Percentiles rank a stretch among this genome's conserved stretches.
These are phyloP conservation scores for Fusarium nanum DNA, from an alignment of 2,329 filamentous ascomycete species.

Conservation along the genomic window DNA sequence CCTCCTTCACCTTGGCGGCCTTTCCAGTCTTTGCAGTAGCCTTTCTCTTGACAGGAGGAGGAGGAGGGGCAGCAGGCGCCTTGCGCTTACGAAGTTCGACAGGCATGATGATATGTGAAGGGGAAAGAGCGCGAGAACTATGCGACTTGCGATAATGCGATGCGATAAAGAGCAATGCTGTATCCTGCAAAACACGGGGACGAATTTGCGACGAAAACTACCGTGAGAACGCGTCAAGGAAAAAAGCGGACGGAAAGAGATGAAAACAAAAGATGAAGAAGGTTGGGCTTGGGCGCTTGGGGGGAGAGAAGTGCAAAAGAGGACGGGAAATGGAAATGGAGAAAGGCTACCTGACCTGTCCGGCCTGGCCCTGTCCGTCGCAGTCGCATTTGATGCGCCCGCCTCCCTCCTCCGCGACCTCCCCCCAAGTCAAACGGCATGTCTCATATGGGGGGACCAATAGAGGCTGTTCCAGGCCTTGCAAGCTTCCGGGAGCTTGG, in stretches of 20 bases:
- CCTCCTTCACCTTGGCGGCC: constrained; percentile 48
- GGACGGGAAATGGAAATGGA: constrained; percentile 16
- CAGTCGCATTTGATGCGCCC: constrained; percentile 43
- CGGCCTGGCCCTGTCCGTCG: constrained; percentile 41
- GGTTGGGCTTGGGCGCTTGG: constrained; percentile 44
- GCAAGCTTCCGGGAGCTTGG: constrained; percentile 50
- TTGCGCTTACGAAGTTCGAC: constrained; percentile 72
- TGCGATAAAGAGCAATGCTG: constrained; percentile 26
- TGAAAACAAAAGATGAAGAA: constrained; percentile 38
- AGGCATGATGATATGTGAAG: constrained; percentile 58
- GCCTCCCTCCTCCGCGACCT: constrained; percentile 3
- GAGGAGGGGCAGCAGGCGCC: constrained; percentile 61
- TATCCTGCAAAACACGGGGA: constrained; percentile 12
- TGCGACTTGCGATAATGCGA: constrained; percentile 26
- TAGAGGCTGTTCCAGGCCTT: constrained; percentile 30
- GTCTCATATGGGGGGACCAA: constrained; percentile 42
- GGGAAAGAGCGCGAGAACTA: constrained; percentile 6
- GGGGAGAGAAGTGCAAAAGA: constrained; percentile 17
- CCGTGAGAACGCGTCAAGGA: constrained; percentile 25
- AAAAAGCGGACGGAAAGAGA: constrained; percentile 23
- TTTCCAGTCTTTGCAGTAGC: constrained; percentile 30
- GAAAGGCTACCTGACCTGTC: constrained; percentile 16
- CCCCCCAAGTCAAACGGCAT: constrained; percentile 6
- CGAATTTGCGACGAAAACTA: constrained; percentile 17
- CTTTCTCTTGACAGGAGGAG: constrained; percentile 56